Evolutionary conservation across 441 rosid species (phyloP).

Genomic region (Adansonia madagascariensis): DNA sequence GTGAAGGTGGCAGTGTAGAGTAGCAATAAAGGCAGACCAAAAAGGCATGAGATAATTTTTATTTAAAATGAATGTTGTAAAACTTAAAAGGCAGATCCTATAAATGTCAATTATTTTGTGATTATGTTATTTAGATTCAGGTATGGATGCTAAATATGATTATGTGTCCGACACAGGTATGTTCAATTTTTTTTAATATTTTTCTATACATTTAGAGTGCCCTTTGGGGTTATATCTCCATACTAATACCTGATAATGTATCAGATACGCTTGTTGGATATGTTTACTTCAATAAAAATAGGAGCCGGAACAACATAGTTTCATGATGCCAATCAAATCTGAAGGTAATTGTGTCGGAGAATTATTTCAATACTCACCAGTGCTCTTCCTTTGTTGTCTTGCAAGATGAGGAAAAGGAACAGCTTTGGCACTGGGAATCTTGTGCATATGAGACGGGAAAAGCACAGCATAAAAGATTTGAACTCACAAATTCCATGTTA

Average conservation of each 20-base stretch:
- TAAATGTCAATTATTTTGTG: background rate
- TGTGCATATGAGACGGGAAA: conserved; percentile 11
- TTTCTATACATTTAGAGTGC: too few species aligned
- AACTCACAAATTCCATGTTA: background rate
- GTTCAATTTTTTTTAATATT: background rate
- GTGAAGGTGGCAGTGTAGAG: background rate
- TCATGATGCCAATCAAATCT: background rate
- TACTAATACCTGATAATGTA: too few species aligned
- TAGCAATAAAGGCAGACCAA: background rate
- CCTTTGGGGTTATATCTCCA: too few species aligned
- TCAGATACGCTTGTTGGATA: too few species aligned
- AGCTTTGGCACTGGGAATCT: background rate
- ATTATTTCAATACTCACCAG: conserved; percentile 8
- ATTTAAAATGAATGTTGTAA: conserved; percentile 2
- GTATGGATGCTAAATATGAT: too few species aligned
- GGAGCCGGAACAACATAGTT: too few species aligned
- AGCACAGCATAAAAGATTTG: background rate
- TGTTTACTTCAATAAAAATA: too few species aligned
- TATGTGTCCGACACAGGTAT: too few species aligned
- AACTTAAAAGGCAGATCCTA: background rate
- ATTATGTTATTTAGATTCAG: too few species aligned
- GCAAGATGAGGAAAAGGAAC: conserved; percentile 21
- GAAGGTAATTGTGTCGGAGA: background rate
- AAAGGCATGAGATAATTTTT: background rate
- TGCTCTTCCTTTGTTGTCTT: conserved; percentile 20